A percentile compares a stretch with the other conserved stretches of the same genome.
phyloP scores from a whole-genome alignment of 768 basidiomycete genomes.

The Phanerochaete carnosa region DNA sequence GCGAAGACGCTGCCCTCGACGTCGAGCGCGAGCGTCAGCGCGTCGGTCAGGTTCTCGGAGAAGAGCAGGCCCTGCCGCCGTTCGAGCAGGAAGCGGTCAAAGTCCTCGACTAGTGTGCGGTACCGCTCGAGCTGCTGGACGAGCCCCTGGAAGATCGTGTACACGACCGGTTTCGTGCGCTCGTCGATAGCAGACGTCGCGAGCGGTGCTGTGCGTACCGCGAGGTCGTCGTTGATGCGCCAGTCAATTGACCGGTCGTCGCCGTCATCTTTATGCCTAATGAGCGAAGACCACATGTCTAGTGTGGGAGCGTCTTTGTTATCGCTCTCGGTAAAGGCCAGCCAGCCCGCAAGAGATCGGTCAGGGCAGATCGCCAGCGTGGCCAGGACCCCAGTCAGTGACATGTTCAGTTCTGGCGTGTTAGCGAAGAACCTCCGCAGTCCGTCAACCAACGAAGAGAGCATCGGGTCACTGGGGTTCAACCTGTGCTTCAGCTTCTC shows the following conservation, averaged over 20 bases:
- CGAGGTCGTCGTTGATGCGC: slow-evolving; percentile 61
- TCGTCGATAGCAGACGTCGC: slow-evolving; percentile 72
- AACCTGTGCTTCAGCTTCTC: slow-evolving; percentile 66
- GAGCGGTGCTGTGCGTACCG: slow-evolving; percentile 51
- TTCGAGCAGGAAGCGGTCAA: slow-evolving; percentile 82
- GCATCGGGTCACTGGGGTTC: slow-evolving; percentile 72
- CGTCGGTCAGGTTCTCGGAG: slow-evolving; percentile 89
- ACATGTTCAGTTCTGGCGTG: slow-evolving; percentile 83
- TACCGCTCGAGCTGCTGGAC: slow-evolving; percentile 81
- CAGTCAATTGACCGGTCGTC: slow-evolving; percentile 85
- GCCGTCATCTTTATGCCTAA: slow-evolving; percentile 43
- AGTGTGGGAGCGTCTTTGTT: slow-evolving; percentile 16
- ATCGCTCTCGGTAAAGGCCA: slow-evolving; percentile 63
- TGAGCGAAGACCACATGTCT: not conserved
- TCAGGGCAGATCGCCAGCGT: slow-evolving; percentile 82
- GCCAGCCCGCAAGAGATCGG: slow-evolving; percentile 85
- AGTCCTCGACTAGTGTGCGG: slow-evolving; percentile 67
- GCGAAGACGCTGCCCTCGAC: slow-evolving; percentile 35
- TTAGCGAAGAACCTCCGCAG: slow-evolving; percentile 82
- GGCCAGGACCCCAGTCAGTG: slow-evolving; percentile 78
- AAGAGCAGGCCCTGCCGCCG: slow-evolving; percentile 87
- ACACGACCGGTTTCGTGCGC: slow-evolving; percentile 71
- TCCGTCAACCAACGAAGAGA: slow-evolving; percentile 66
- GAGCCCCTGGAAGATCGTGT: slow-evolving; percentile 77
- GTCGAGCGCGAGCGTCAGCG: slow-evolving; percentile 71